Conservation (phyloP, 129 eudicot genomes). For the Tagetes patula region DNA sequence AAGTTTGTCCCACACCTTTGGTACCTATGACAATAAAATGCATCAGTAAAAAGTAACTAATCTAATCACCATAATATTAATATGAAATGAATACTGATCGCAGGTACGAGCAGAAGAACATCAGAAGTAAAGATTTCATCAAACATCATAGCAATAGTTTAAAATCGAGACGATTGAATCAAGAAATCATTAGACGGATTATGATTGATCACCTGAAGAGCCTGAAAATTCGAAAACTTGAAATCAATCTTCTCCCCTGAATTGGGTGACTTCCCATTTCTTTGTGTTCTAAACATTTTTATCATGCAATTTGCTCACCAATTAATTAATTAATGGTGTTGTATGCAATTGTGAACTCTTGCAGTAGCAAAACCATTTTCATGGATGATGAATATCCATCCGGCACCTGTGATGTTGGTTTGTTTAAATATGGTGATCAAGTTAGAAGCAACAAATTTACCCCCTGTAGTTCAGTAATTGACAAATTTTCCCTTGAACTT, state of each 20-base stretch:
- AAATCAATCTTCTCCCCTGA: slow-evolving; percentile 66
- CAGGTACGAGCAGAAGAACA: slow-evolving; percentile 4
- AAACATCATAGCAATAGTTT: slow-evolving; percentile 23
- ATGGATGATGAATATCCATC: background rate
- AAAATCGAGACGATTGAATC: background rate
- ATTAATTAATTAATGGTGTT: slow-evolving; percentile 21
- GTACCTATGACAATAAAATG: slow-evolving; percentile 53
- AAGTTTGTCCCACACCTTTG: slow-evolving; percentile 97
- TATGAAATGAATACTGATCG: too few relatives aligned
- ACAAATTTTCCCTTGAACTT: background rate
- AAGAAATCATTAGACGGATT: background rate
- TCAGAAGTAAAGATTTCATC: slow-evolving; percentile 13
- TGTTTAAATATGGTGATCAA: slow-evolving; percentile 15
- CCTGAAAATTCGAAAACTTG: slow-evolving; percentile 78
- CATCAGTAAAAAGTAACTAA: background rate
- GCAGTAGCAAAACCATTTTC: slow-evolving; percentile 12
- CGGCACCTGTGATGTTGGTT: slow-evolving; percentile 14
- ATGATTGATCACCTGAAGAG: slow-evolving; percentile 58
- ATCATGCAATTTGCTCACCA: slow-evolving; percentile 9
- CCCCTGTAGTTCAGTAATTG: slow-evolving; percentile 25
- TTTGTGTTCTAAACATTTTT: slow-evolving; percentile 64
- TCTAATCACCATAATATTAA: background rate
- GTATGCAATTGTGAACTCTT: slow-evolving; percentile 8
- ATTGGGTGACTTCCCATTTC: slow-evolving; percentile 44
- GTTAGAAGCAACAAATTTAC: background rate